Percentiles rank a stretch among this genome's conserved stretches.
These are phyloP conservation scores for Russula foetens DNA, from an alignment of 768 basidiomycete species.

Conservation along the genomic window DNA sequence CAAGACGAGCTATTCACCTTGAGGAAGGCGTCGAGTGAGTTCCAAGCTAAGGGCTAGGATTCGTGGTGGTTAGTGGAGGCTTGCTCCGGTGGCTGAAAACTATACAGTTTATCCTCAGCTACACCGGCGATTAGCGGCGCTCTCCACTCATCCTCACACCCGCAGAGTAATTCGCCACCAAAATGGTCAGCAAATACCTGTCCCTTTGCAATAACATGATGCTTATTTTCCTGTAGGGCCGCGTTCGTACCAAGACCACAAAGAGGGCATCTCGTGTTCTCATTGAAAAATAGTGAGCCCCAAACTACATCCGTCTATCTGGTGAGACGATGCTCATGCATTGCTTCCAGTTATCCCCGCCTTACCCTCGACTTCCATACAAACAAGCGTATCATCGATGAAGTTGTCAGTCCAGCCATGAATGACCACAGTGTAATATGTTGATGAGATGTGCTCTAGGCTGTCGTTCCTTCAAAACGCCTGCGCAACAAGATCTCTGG, in stretches of 20 bases:
- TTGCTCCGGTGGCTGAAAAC: slow-evolving; percentile 20
- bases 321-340: not conserved
- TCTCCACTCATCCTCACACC: slow-evolving; percentile 18
- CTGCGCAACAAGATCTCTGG: slow-evolving; percentile 99
- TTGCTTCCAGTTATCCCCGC: slow-evolving; percentile 76
- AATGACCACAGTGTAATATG: not conserved
- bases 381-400: slow-evolving; percentile 98
- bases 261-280: slow-evolving; percentile 98
- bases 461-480: slow-evolving; percentile 94
- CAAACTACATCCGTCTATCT: not conserved
- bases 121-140: slow-evolving; percentile 26
- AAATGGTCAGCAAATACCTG: slow-evolving; percentile 39
- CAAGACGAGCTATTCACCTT: slow-evolving; percentile 55
- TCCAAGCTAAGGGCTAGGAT: not conserved
- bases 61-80: not conserved
- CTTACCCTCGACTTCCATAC: slow-evolving; percentile 99
- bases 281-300: slow-evolving; percentile 94
- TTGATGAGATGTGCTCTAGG: slow-evolving; percentile 35
- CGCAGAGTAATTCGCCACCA: slow-evolving; percentile 17
- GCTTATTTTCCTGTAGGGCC: slow-evolving; percentile 53
- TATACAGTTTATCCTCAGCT: slow-evolving; percentile 32
- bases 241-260: slow-evolving; percentile 99
- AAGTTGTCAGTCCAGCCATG: slow-evolving; percentile 59
- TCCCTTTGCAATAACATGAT: no score
- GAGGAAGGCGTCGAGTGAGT: slow-evolving; percentile 24